phyloP scores from a whole-genome alignment of 768 basidiomycete genomes.

The Collybia mongolica region DNA sequence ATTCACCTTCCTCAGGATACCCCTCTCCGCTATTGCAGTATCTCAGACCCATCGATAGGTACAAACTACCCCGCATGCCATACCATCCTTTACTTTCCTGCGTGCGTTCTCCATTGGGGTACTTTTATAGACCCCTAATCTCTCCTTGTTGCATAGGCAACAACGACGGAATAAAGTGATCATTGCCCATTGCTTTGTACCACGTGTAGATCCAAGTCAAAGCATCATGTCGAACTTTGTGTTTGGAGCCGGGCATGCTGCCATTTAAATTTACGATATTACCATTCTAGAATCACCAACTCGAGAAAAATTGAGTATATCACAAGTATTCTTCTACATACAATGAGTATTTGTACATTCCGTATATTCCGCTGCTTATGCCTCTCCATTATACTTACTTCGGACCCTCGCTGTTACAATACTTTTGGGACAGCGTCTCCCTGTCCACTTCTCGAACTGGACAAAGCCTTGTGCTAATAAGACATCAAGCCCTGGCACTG shows the following conservation, averaged over 20 bases:
- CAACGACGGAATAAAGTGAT: no score
- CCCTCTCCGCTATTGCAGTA: slow-evolving; percentile 14
- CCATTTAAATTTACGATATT: no score
- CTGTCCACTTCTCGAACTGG: slow-evolving; percentile 85
- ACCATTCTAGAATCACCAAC: no score
- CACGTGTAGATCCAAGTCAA: no score
- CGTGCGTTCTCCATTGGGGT: no score
- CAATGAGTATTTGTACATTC: background rate
- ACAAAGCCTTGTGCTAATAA: slow-evolving; percentile 86
- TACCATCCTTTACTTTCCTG: slow-evolving; percentile 2
- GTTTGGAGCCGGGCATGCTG: no score
- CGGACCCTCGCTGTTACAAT: slow-evolving; percentile 48
- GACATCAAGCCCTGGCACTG: slow-evolving; percentile 80
- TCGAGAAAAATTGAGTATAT: no score
- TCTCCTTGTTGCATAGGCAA: no score
- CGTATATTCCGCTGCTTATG: background rate
- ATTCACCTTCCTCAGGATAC: slow-evolving; percentile 19
- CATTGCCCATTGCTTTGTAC: no score
- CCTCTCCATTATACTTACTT: slow-evolving; percentile 34
- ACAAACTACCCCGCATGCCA: slow-evolving; percentile 4
- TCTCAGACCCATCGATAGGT: slow-evolving; percentile 7
- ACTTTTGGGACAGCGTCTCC: slow-evolving; percentile 52
- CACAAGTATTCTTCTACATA: no score
- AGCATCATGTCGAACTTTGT: no score
- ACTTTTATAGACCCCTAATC: no score